Base-by-base conservation (phyloP, 331 rosid genomes). In the Rosa hybrid region DNA sequence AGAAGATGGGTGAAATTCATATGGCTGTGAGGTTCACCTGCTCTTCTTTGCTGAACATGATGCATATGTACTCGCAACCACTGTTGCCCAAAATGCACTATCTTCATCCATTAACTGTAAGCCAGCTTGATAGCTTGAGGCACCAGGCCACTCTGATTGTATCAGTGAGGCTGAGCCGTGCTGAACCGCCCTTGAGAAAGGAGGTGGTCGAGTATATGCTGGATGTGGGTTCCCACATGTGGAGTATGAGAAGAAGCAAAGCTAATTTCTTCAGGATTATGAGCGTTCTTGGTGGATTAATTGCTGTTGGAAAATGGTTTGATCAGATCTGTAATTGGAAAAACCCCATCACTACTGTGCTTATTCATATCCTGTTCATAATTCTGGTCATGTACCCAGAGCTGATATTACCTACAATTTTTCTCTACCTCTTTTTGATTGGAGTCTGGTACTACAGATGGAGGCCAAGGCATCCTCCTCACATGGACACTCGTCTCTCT, bases 391-490 rank as follows among this genome's bases (percentile, higher is more conserved):
- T 95, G 94, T 95, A 91, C 85, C 98, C 96, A 3, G 96, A 95
- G 89, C 96, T 95, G 53, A 95, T 92, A 79, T 81, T 92, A 45
- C 98, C 99, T 17, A 95, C 98, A 57, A 90, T 95, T 80, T 95
- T 95, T 90, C 94, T 95, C 68, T 95, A 95, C 87, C 98, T 95
- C 44, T 95, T 95, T 88, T 81, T 95, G 93, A 95, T 95, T 69
- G 98, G 98, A 63, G 92, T 95, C 30, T 95, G 98, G 98, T 91
- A 92, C 88, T 95, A 95, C 65, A 86, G 99, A 75, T 91, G 99
- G 99, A 91, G 99, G 84, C 94, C 99, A 14, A 91, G 99, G 86
- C 98, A 95, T 79, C 99, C 99, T 78, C 99, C 99, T 77, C 97
- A 95, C 93, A 95, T 95, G 99, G 99, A 95, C 94, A 95, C 98